Base-by-base conservation (phyloP, 2,329 filamentous ascomycete species). In the Sporothrix curviconia region DNA sequence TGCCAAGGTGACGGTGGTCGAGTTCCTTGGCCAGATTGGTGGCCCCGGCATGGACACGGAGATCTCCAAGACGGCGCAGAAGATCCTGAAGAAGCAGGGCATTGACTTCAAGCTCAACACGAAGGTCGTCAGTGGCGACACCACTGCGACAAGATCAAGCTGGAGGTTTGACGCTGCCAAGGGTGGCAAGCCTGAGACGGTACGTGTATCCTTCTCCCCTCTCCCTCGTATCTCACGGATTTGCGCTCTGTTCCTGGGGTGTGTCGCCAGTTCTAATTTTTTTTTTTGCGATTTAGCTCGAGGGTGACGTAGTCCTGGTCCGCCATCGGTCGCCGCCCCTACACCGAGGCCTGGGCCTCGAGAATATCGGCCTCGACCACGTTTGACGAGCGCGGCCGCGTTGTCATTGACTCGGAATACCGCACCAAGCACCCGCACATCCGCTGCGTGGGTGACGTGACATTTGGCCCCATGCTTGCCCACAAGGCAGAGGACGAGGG, bases 401-500 rank as follows among this genome's bases (percentile, higher is more conserved):
- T 99, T 62, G 89, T 99, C 67, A 96, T 99, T 71, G 94, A 99
- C 80, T 91, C 92, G 67, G 92, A 99, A 76, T 99, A 96, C 83
- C 91, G 94, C 76, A 99, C 94, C 70, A 97, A 96, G 80, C 79
- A 94, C 65, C 89, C 92, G 49, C 94, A 99, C 78, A 96, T 99
- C 73, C 92, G 94, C 67, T 94, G 92, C 68, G 88, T 97, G 65
- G 94, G 94, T 70, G 94, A 97, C 74, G 89, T 85, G 70, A 99
- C 94, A 47, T 99, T 99, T 72, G 94, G 94, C 9, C 92, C 92
- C 69, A 99, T 99, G 94, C 86, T 99, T 69, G 94, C 94, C 56
- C 94, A 99, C 83, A 99, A 99, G 83, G 94, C 94, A 53, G 94
- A 99, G 77, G 94, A 99, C 77, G 94, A 99, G 77, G 94, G 83